Evolutionary conservation across 805 yeast species (phyloP).

Genomic region (Metschnikowia reukaufii): DNA sequence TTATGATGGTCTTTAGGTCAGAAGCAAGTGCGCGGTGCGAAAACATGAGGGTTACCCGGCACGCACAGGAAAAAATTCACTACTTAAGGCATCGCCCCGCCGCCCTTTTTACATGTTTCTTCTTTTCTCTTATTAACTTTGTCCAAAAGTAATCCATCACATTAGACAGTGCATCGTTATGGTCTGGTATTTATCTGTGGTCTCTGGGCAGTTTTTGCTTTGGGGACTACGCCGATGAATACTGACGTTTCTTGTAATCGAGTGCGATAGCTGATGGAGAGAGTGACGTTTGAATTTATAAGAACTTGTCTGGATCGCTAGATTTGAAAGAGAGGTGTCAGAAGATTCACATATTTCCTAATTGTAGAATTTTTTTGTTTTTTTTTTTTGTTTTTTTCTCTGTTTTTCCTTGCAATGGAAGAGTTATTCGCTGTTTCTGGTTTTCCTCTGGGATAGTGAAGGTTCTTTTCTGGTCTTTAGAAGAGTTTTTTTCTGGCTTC

Average conservation of each 20-base stretch:
- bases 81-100: conserved; percentile 7
- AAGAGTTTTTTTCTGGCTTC: too few species aligned
- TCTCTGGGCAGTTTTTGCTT: conserved; percentile 34
- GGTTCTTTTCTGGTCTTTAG: too few species aligned
- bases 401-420: not conserved
- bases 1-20: not conserved
- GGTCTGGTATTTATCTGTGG: conserved; percentile 22
- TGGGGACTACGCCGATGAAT: conserved; percentile 12
- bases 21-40: not conserved
- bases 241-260: conserved; percentile 26
- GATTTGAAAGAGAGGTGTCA: conserved; percentile 54
- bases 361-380: not conserved
- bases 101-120: not conserved
- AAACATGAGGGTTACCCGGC: conserved; percentile 19
- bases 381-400: not conserved
- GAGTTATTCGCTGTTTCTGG: too few species aligned
- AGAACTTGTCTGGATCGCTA: conserved; percentile 50
- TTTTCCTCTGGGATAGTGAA: not conserved
- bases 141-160: conserved; percentile 70
- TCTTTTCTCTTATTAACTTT: conserved; percentile 45
- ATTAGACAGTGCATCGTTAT: conserved; percentile 61
- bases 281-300: conserved; percentile 37
- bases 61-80: conserved; percentile 3
- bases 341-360: conserved; percentile 39
- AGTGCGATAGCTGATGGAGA: conserved; percentile 51